phyloP scores from a whole-genome alignment of 1,139 yeast genomes.

The Hanseniaspora gamundiae region DNA sequence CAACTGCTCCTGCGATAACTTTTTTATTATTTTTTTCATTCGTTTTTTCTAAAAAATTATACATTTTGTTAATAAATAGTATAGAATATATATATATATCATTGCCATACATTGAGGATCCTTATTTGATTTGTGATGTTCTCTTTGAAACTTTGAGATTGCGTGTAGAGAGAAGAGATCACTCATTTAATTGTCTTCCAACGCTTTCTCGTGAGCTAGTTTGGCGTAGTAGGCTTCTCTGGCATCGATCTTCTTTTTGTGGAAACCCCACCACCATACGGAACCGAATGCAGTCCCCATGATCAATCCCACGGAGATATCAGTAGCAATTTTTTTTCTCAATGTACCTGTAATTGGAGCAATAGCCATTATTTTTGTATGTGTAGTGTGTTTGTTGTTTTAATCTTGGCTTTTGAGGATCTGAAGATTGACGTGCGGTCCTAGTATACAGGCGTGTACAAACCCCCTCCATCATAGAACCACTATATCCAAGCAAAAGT shows the following conservation, averaged over 20 bases:
- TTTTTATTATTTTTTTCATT: not conserved
- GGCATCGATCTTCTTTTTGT: conserved; percentile 54
- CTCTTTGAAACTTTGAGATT: too few relatives aligned
- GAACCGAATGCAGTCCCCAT: conserved; percentile 43
- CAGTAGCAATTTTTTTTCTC: conserved; percentile 72
- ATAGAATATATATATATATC: not conserved
- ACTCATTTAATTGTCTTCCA: conserved; percentile 41
- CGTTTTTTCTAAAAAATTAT: not conserved
- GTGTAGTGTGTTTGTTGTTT: not conserved
- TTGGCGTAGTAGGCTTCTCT: conserved; percentile 83
- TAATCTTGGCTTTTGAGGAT: too few relatives aligned
- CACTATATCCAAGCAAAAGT: too few relatives aligned
- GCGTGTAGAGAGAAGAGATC: too few relatives aligned
- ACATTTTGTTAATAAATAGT: not conserved
- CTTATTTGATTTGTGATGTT: too few relatives aligned
- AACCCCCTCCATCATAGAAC: too few relatives aligned
- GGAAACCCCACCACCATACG: conserved; percentile 67
- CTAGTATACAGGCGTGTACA: too few relatives aligned
- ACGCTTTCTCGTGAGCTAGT: conserved; percentile 58
- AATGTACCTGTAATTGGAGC: conserved; percentile 85
- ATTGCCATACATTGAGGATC: too few relatives aligned
- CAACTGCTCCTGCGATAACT: too few relatives aligned
- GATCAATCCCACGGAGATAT: conserved; percentile 53
- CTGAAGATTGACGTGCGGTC: too few relatives aligned
- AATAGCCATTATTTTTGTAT: conserved; percentile 34